These are phyloP conservation scores for Cladosporium phlei DNA, from an alignment of 2,329 filamentous ascomycete genomes.

Conservation along the genomic window DNA sequence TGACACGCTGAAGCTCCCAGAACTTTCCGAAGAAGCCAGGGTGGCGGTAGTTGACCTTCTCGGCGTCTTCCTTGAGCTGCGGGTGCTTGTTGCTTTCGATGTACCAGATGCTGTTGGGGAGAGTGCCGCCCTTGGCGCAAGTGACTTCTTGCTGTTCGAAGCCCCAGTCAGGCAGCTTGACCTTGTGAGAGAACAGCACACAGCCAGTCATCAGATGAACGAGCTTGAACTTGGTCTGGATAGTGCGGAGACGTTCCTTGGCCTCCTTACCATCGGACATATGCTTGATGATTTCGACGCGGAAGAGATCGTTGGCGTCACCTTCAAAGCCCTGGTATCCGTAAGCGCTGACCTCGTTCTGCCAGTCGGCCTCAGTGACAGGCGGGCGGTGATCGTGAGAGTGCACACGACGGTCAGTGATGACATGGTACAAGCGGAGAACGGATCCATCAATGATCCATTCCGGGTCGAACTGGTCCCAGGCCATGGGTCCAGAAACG, in stretches of 20 bases:
- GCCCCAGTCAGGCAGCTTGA: conserved; percentile 96
- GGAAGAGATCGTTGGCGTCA: conserved; percentile 94
- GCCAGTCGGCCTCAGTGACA: conserved; percentile 69
- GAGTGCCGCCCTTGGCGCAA: conserved; percentile 81
- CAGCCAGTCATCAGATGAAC: conserved; percentile 97
- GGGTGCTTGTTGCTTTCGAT: conserved; percentile 87
- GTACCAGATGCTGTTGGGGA: conserved; percentile 97
- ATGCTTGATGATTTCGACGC: conserved; percentile 87
- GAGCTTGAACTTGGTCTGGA: conserved; percentile 93
- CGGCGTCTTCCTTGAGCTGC: conserved; percentile 65
- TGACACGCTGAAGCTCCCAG: conserved; percentile 92
- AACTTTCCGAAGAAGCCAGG: conserved; percentile 98
- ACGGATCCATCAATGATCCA: conserved; percentile 76
- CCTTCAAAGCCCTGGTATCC: conserved; percentile 95
- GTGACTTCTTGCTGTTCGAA: conserved; percentile 99
- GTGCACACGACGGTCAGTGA: conserved; percentile 84
- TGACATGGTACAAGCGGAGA: conserved; percentile 75
- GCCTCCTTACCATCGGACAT: conserved; percentile 74
- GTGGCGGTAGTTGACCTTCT: conserved; percentile 93
- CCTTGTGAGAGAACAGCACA: conserved; percentile 94
- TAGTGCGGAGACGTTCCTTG: conserved; percentile 82
- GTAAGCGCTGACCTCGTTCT: conserved; percentile 67
- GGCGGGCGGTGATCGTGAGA: conserved; percentile 90
- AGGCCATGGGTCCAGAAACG: conserved; percentile 76
- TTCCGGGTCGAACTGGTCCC: conserved; percentile 67